Base-by-base conservation (phyloP, 179 eudicot genomes). In the Beta corolliflora region DNA sequence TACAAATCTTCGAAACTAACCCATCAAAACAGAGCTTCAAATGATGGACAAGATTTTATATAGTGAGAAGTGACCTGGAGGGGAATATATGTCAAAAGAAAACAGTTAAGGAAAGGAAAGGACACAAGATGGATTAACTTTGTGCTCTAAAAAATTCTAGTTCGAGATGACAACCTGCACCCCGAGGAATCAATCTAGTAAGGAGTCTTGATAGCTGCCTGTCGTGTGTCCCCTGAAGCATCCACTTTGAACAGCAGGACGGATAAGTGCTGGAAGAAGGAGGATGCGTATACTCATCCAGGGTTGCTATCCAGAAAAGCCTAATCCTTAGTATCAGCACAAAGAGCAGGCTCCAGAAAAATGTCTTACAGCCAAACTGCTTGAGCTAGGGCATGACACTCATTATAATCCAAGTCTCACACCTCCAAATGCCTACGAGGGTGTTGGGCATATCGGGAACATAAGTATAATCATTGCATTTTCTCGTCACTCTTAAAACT, bases 281-380 rank as follows among this genome's bases (percentile, higher is more conserved):
- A 97, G n/a, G 86, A 82, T 97, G 99, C 98, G 93, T 93, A 83
- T 97, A 97, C 76, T 94, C 99, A 85, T 97, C 99, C 89, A 97
- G 83, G 58, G 97, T 93, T 80, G 98, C 99, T 97, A 84, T 52
- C n/a, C 83, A 56, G 21, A 54, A 58, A 87, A 66, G 61, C 58
- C 73, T 58, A 29, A 75, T 21, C 31, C 80, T n/a, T 21, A 65
- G 58, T 14, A 36, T 83, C 21, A 76, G 5, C 66, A 53, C 5
- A 76, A 21, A 53, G 9, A 65, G 63, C 16, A 54, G 54, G 21
- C 64, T 56, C 53, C 50, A 52, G 25, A 16, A 71, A 13, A 50
- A n/a, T 21, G 18, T 46, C 23, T 15, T 11, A 58, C 23, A 45
- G 45, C 73, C 44, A 82, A 76, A 76, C n/a, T 29, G 56, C 75